phyloP scores from a whole-genome alignment of 148 eudicot species.

The Rhododendron vialii region DNA sequence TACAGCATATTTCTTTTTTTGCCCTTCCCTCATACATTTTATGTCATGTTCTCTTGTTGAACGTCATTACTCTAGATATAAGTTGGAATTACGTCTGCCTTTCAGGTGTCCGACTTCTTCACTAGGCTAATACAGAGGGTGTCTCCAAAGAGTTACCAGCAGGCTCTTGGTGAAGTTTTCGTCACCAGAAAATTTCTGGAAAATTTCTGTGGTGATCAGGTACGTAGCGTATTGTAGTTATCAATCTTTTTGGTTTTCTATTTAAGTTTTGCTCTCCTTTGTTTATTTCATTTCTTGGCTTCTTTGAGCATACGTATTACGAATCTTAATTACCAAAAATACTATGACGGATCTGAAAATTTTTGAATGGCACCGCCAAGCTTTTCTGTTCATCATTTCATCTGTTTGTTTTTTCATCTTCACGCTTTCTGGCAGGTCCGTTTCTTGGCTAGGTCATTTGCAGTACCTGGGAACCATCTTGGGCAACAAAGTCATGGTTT shows the following conservation, averaged over 20 bases:
- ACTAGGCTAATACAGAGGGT: conserved; percentile 89
- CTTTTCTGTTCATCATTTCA: background rate
- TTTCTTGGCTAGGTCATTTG: conserved; percentile 95
- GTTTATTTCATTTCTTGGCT: background rate
- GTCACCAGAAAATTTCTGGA: conserved; percentile 91
- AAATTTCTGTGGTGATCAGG: conserved; percentile 96
- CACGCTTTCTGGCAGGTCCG: conserved; percentile 62
- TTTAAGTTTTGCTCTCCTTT: background rate
- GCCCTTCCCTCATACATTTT: background rate
- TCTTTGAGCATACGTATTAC: background rate
- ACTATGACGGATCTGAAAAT: background rate
- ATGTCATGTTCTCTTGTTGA: background rate
- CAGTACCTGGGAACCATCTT: conserved; percentile 95
- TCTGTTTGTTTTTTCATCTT: conserved; percentile 3
- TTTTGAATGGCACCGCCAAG: background rate
- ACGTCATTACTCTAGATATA: background rate
- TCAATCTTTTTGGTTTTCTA: background rate
- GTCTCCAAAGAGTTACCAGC: conserved; percentile 89
- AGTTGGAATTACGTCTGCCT: background rate
- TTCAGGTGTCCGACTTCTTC: conserved; percentile 78
- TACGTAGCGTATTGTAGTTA: conserved; percentile 7
- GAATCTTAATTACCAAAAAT: background rate
- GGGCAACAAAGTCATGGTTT: conserved; percentile 99
- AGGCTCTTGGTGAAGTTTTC: conserved; percentile 80
- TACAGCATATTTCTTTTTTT: background rate